These are phyloP conservation scores for Wallacemonas collosoma DNA, from an alignment of 208 protist species.

Conservation along the genomic window DNA sequence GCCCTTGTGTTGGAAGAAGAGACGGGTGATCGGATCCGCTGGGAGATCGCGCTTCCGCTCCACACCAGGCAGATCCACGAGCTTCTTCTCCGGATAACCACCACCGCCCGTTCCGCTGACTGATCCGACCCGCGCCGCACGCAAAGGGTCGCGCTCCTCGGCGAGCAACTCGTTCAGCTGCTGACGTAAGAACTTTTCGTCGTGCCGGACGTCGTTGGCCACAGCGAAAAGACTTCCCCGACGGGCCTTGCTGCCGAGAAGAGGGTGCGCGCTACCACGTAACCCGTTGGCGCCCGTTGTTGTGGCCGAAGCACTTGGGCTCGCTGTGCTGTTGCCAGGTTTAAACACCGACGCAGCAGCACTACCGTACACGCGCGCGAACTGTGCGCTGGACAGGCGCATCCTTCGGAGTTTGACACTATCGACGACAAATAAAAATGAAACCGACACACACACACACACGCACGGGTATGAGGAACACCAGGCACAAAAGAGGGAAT, in stretches of 20 bases:
- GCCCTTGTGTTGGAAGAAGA: slow-evolving; percentile 93
- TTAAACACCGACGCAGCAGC: slow-evolving; percentile 30
- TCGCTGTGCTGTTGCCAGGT: slow-evolving; percentile 20
- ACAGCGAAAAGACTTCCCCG: slow-evolving; percentile 76
- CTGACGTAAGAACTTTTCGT: slow-evolving; percentile 73
- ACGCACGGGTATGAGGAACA: background rate
- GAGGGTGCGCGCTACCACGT: slow-evolving; percentile 15
- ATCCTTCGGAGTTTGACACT: background rate
- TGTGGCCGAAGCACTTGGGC: slow-evolving; percentile 7
- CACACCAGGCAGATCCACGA: slow-evolving; percentile 85
- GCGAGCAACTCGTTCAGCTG: slow-evolving; percentile 79
- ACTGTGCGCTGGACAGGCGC: slow-evolving; percentile 13
- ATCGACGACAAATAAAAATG: no score
- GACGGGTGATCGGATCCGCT: slow-evolving; percentile 87
- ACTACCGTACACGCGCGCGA: slow-evolving; percentile 76
- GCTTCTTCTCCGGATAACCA: slow-evolving; percentile 40
- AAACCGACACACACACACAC: background rate
- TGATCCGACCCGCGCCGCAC: slow-evolving; percentile 16
- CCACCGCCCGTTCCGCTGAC: slow-evolving; percentile 9
- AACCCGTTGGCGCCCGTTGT: no score
- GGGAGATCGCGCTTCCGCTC: slow-evolving; percentile 82
- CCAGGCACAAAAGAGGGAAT: background rate
- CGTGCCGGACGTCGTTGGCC: slow-evolving; percentile 63
- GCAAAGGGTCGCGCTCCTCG: slow-evolving; percentile 64
- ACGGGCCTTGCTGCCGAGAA: slow-evolving; percentile 59